Percentiles rank a stretch among this genome's conserved stretches.
Conservation (phyloP, 1,139 yeast genomes). For the Fermentozyma sake region DNA sequence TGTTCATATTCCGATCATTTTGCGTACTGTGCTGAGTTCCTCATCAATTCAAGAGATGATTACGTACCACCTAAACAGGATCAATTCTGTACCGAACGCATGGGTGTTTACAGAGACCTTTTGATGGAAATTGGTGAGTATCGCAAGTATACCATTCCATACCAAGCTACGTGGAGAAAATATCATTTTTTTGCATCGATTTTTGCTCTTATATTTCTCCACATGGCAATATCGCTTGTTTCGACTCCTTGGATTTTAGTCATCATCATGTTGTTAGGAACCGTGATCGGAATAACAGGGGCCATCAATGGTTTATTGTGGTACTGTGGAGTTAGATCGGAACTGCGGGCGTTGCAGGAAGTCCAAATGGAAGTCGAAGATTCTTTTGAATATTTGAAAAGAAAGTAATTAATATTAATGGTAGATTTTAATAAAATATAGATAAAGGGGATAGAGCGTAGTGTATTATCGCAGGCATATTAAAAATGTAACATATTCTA, state of each 20-base stretch:
- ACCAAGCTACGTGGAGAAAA: slow-evolving; percentile 64
- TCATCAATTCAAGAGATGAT: slow-evolving; percentile 10
- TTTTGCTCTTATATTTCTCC: slow-evolving; percentile 44
- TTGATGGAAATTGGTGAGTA: slow-evolving; percentile 53
- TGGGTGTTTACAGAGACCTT: slow-evolving; percentile 52
- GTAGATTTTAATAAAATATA: background rate
- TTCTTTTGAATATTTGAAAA: slow-evolving; percentile 10
- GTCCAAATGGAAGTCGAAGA: slow-evolving; percentile 58
- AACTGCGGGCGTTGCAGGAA: slow-evolving; percentile 72
- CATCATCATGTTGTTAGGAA: slow-evolving; percentile 48
- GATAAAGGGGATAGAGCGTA: background rate
- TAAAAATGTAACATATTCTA: background rate
- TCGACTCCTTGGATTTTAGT: slow-evolving; percentile 61
- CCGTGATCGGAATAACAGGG: slow-evolving; percentile 60
- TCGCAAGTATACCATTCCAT: slow-evolving; percentile 45
- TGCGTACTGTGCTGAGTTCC: slow-evolving; percentile 66
- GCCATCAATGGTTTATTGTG: slow-evolving; percentile 75
- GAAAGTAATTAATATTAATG: background rate
- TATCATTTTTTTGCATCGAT: slow-evolving; percentile 60
- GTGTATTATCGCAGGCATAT: background rate
- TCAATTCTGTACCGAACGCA: slow-evolving; percentile 15
- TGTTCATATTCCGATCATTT: slow-evolving; percentile 88
- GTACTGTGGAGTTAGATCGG: slow-evolving; percentile 72
- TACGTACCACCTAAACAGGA: slow-evolving; percentile 2
- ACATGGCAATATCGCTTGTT: slow-evolving; percentile 60